Conservation (phyloP, 768 basidiomycete genomes). For the Favolaschia claudopus region DNA sequence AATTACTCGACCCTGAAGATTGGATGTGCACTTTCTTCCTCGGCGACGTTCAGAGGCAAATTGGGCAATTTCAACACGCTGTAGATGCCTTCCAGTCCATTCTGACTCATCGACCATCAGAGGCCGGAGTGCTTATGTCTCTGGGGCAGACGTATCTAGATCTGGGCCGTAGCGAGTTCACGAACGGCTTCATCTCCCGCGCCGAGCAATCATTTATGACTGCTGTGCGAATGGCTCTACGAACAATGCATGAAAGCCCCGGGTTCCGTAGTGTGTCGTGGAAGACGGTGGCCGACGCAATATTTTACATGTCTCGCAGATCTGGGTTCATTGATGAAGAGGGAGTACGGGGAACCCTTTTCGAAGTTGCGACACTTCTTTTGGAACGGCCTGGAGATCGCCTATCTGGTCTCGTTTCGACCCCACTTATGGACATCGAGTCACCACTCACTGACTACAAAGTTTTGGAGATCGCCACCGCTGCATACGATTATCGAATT, state of each 20-base stretch:
- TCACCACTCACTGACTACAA: slow-evolving; percentile 39
- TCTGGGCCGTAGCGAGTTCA: slow-evolving; percentile 68
- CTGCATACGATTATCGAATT: slow-evolving; percentile 68
- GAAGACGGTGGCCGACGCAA: slow-evolving; percentile 84
- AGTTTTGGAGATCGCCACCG: slow-evolving; percentile 59
- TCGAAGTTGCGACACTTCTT: slow-evolving; percentile 45
- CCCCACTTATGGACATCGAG: slow-evolving; percentile 34
- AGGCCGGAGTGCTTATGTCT: slow-evolving; percentile 75
- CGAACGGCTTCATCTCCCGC: slow-evolving; percentile 75
- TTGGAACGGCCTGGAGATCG: slow-evolving; percentile 48
- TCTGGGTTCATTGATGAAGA: slow-evolving; percentile 56
- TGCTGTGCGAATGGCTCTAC: slow-evolving; percentile 61
- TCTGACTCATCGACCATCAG: slow-evolving; percentile 61
- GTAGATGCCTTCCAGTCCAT: slow-evolving; percentile 70
- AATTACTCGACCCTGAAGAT: slow-evolving; percentile 74
- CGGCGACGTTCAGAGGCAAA: slow-evolving; percentile 82
- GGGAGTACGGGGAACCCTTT: slow-evolving; percentile 43
- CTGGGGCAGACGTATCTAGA: slow-evolving; percentile 78
- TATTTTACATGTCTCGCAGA: slow-evolving; percentile 68
- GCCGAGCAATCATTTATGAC: slow-evolving; percentile 76
- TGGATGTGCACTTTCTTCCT: slow-evolving; percentile 89
- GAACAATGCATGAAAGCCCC: slow-evolving; percentile 55
- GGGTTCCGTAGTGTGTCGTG: slow-evolving; percentile 80
- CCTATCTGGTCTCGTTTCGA: slow-evolving; percentile 49
- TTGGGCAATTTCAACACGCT: slow-evolving; percentile 79